A percentile compares a stretch with the other conserved stretches of the same genome.
phyloP scores from a whole-genome alignment of 1,284 basidiomycete species.

The Rhodotorula sp. region DNA sequence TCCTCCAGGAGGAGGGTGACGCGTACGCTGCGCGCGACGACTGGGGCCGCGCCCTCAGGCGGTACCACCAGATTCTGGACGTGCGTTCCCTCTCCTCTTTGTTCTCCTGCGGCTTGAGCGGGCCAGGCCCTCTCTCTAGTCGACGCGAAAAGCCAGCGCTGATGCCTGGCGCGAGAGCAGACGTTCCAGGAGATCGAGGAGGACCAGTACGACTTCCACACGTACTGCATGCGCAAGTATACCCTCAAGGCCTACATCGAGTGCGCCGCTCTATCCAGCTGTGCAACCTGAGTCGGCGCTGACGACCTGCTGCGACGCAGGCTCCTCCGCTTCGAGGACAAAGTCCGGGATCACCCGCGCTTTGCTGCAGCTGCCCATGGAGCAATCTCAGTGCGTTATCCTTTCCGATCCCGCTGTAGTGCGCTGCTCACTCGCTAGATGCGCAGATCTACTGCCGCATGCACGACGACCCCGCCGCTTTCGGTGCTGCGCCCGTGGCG shows the following conservation, averaged over 20 bases:
- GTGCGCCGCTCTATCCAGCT: slow-evolving; percentile 55
- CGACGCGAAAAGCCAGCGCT: background rate
- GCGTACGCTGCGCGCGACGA: slow-evolving; percentile 67
- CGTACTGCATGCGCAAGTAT: slow-evolving; percentile 87
- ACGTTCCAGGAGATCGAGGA: slow-evolving; percentile 87
- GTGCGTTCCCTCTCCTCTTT: slow-evolving; percentile 52
- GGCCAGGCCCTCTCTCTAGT: no score
- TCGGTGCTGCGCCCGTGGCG: slow-evolving; percentile 2
- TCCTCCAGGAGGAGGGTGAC: slow-evolving; percentile 80
- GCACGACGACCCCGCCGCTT: slow-evolving; percentile 65
- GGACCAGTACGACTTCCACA: slow-evolving; percentile 98
- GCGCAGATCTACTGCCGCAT: slow-evolving; percentile 71
- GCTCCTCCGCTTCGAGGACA: slow-evolving; percentile 35
- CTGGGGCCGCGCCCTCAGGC: slow-evolving; percentile 81
- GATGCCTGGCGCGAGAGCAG: slow-evolving; percentile 50
- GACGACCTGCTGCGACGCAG: slow-evolving; percentile 45
- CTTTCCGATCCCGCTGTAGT: background rate
- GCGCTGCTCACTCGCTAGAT: background rate
- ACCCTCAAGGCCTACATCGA: slow-evolving; percentile 81
- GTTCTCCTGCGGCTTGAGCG: background rate
- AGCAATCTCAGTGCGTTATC: slow-evolving; percentile 16
- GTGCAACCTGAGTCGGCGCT: no score
- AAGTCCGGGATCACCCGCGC: slow-evolving; percentile 29
- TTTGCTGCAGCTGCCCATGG: slow-evolving; percentile 30
- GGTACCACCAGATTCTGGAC: slow-evolving; percentile 74